phyloP scores from a whole-genome alignment of 768 basidiomycete species.

The Pisolithus albus region DNA sequence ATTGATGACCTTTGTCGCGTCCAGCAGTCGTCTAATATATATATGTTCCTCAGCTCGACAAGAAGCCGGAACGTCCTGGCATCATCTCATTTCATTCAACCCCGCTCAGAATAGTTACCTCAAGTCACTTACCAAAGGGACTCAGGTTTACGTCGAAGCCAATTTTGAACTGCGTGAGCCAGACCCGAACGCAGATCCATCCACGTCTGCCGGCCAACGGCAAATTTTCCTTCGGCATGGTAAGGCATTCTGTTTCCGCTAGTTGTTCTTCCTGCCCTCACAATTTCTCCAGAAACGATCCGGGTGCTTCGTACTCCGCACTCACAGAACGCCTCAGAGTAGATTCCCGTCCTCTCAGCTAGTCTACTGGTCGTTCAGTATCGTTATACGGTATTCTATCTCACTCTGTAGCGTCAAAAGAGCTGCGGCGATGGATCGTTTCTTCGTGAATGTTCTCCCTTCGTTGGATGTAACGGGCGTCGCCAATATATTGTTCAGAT shows the following conservation, averaged over 20 bases:
- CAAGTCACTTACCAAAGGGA: slow-evolving; percentile 57
- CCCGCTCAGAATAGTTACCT: slow-evolving; percentile 57
- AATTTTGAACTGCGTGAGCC: slow-evolving; percentile 71
- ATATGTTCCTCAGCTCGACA: slow-evolving; percentile 39
- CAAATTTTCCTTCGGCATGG: slow-evolving; percentile 82
- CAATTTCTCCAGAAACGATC: slow-evolving; percentile 41
- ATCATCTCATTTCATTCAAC: slow-evolving; percentile 70
- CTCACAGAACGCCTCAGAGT: slow-evolving; percentile 2
- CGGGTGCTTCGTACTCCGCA: slow-evolving; percentile 38
- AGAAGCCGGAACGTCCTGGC: slow-evolving; percentile 59
- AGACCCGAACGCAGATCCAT: slow-evolving; percentile 56
- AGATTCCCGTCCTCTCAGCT: neutral
- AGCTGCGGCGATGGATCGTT: neutral
- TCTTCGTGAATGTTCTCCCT: slow-evolving; percentile 19
- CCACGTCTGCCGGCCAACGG: slow-evolving; percentile 64
- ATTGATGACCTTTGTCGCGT: neutral
- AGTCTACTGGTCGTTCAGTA: neutral
- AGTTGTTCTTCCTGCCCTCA: neutral
- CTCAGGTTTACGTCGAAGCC: slow-evolving; percentile 76
- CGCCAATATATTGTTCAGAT: slow-evolving; percentile 22
- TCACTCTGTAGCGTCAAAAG: neutral
- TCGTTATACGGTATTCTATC: neutral
- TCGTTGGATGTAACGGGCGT: slow-evolving; percentile 22
- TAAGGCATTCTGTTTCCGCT: slow-evolving; percentile 23
- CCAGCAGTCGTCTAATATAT: neutral